phyloP scores from a whole-genome alignment of 441 rosid genomes.

The Arabidopsis lyrata region DNA sequence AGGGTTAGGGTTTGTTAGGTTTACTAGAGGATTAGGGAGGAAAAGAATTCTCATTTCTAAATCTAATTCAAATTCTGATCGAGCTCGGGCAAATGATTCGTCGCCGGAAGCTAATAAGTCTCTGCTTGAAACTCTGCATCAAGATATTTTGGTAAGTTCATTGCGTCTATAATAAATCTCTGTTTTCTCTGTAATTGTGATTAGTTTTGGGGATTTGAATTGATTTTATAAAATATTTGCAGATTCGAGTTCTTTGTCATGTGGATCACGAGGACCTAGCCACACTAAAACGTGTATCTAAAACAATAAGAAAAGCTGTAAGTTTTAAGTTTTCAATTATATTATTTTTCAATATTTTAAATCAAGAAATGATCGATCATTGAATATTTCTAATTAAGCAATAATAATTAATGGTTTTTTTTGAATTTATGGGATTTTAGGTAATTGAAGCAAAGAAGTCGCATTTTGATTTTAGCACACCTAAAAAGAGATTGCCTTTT shows the following conservation, averaged over 20 bases:
- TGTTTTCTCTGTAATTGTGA: neutral
- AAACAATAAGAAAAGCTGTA: slow-evolving; percentile 38
- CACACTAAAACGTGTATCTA: slow-evolving; percentile 39
- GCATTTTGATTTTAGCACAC: slow-evolving; percentile 46
- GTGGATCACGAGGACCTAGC: slow-evolving; percentile 43
- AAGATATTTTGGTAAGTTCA: slow-evolving; percentile 45
- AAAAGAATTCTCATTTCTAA: slow-evolving; percentile 41
- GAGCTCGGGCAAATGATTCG: neutral
- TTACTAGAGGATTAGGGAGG: slow-evolving; percentile 39
- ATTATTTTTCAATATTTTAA: neutral
- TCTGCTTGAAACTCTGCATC: slow-evolving; percentile 43
- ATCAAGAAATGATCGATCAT: neutral
- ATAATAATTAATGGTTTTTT: neutral
- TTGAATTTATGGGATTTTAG: neutral
- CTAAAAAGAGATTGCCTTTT: slow-evolving; percentile 33
- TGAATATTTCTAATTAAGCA: slow-evolving; percentile 20
- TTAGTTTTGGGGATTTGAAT: slow-evolving; percentile 17
- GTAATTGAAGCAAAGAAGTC: slow-evolving; percentile 35
- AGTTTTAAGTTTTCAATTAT: neutral
- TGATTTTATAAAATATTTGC: slow-evolving; percentile 9
- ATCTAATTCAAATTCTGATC: slow-evolving; percentile 15
- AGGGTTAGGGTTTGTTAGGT: slow-evolving; percentile 38
- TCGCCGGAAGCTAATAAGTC: slow-evolving; percentile 8
- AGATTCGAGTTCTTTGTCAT: slow-evolving; percentile 44
- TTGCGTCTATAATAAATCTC: neutral